Conservation (phyloP, 1,284 basidiomycete species). For the Cryptococcus jaspeensis region DNA sequence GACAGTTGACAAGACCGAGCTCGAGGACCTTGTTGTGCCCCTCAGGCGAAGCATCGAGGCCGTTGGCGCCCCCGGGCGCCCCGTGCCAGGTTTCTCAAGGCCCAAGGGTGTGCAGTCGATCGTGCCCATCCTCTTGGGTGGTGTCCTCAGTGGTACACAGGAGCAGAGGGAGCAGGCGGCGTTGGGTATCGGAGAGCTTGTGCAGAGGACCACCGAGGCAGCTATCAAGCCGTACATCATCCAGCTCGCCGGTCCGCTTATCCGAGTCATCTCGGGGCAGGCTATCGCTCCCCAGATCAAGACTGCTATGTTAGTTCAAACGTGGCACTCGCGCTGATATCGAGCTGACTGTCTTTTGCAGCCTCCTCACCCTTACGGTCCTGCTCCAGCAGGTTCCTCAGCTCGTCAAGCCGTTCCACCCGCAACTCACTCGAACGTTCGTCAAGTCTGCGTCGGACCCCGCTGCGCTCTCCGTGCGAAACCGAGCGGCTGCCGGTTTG, state of each 20-base stretch:
- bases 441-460: slow-evolving; percentile 88
- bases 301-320: slow-evolving; percentile 65
- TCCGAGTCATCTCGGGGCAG: slow-evolving; percentile 84
- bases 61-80: slow-evolving; percentile 72
- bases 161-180: slow-evolving; percentile 81
- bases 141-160: slow-evolving; percentile 57
- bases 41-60: slow-evolving; percentile 85
- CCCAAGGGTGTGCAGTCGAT: slow-evolving; percentile 86
- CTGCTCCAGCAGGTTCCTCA: slow-evolving; percentile 81
- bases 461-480: slow-evolving; percentile 74
- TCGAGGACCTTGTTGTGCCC: slow-evolving; percentile 84
- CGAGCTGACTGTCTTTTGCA: slow-evolving; percentile 52
- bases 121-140: slow-evolving; percentile 86
- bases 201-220: slow-evolving; percentile 81
- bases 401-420: slow-evolving; percentile 97
- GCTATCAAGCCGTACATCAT: slow-evolving; percentile 96
- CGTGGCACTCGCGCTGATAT: neutral
- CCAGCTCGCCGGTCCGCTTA: slow-evolving; percentile 92
- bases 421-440: slow-evolving; percentile 94
- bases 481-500: slow-evolving; percentile 76
- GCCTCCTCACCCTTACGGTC: slow-evolving; percentile 62
- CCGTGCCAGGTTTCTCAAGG: slow-evolving; percentile 83
- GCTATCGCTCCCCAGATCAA: slow-evolving; percentile 89
- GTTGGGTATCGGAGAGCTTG: slow-evolving; percentile 89
- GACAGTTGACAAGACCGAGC: slow-evolving; percentile 85